phyloP scores from a whole-genome alignment of 306 rosid genomes.

The Arachis hypogaea region DNA sequence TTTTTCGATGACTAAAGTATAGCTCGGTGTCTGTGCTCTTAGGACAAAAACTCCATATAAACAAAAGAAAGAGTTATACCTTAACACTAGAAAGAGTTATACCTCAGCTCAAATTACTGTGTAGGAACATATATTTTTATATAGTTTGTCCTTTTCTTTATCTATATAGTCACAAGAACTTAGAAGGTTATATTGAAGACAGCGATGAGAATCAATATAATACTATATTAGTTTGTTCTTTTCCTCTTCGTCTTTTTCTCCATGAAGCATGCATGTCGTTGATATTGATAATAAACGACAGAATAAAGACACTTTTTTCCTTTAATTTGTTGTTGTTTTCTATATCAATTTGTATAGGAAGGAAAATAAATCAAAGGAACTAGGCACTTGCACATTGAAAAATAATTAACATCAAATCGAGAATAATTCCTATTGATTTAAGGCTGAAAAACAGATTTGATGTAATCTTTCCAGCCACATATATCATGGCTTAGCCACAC shows the following conservation, averaged over 20 bases:
- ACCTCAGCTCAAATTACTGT: too few species aligned
- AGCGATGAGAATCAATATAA: not conserved
- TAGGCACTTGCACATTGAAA: conserved; percentile 9
- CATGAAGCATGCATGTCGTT: not conserved
- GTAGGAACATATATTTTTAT: too few species aligned
- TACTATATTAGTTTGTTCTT: not conserved
- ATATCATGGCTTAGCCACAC: conserved; percentile 24
- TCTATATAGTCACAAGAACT: too few species aligned
- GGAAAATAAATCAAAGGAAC: not conserved
- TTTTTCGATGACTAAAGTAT: too few species aligned
- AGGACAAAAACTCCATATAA: too few species aligned
- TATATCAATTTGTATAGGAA: not conserved
- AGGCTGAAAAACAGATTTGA: conserved; percentile 32
- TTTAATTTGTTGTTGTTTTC: not conserved
- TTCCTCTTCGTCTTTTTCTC: not conserved
- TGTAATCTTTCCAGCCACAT: not conserved
- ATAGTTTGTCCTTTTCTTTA: not conserved
- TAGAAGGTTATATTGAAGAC: not conserved
- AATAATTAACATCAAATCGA: not conserved
- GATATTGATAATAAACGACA: not conserved
- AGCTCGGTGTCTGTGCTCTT: accelerated
- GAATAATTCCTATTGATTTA: conserved; percentile 24
- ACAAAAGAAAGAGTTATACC: too few species aligned
- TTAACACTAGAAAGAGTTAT: too few species aligned
- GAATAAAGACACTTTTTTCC: not conserved